Conservation (phyloP, 495 filamentous ascomycete species). For the Talaromyces wortmannii region DNA sequence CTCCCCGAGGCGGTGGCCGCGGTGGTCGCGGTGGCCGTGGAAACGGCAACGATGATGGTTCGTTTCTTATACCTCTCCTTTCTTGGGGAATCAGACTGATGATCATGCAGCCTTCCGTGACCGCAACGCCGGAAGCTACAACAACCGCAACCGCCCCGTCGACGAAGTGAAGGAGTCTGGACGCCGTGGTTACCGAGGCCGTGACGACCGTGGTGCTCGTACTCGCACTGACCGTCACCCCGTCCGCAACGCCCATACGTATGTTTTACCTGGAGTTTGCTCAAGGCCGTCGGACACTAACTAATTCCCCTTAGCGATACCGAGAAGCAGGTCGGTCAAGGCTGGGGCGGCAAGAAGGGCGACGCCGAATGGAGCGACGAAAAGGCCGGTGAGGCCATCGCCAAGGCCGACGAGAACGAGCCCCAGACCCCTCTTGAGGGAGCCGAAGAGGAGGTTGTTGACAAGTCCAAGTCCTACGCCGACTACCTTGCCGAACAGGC, state of each 20-base stretch:
- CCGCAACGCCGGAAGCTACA: constrained; percentile 70
- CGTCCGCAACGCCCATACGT: constrained; percentile 60
- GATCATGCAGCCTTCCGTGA: constrained; percentile 73
- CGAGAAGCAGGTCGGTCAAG: constrained; percentile 85
- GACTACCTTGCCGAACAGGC: constrained; percentile 86
- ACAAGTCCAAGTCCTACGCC: constrained; percentile 79
- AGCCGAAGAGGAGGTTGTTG: constrained; percentile 57
- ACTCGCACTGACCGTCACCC: constrained; percentile 77
- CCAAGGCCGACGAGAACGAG: constrained; percentile 70
- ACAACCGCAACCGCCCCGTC: constrained; percentile 75
- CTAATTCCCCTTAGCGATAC: constrained; percentile 53
- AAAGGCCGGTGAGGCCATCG: constrained; percentile 78
- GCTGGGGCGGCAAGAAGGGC: constrained; percentile 82
- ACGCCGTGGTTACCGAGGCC: constrained; percentile 53
- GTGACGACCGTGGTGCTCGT: constrained; percentile 45
- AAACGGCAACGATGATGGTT: constrained; percentile 80
- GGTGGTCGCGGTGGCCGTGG: constrained; percentile 50
- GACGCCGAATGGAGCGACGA: constrained; percentile 80
- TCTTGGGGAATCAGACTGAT: constrained; percentile 7
- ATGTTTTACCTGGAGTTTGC: constrained; percentile 18
- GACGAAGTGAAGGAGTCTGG: constrained; percentile 57
- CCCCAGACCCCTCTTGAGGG: constrained; percentile 35
- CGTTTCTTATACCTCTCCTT: constrained; percentile 23
- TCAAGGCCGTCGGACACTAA: neutral
- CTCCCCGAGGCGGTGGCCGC: constrained; percentile 28